Conservation (phyloP, 202 grass and related monocot species). For the Hordeum pubiflorum region DNA sequence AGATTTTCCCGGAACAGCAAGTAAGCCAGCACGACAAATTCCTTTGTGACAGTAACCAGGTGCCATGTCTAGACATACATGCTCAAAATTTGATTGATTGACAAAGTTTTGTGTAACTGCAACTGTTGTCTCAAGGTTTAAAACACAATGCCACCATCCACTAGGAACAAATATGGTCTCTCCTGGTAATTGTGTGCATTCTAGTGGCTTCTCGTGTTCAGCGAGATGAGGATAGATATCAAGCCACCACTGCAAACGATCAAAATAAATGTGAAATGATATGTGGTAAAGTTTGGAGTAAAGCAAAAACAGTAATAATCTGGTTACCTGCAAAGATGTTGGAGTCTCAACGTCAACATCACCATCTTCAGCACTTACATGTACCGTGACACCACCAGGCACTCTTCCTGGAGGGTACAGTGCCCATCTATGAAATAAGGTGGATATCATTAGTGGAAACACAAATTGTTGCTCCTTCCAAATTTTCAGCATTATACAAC, state of each 20-base stretch:
- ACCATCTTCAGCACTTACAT: constrained; percentile 95
- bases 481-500: background rate
- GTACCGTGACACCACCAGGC: constrained; percentile 82
- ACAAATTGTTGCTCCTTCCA: background rate
- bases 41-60: constrained; percentile 85
- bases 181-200: constrained; percentile 89
- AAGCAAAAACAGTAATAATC: constrained; percentile 7
- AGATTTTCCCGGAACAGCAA: constrained; percentile 54
- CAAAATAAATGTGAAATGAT: constrained; percentile 8
- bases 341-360: constrained; percentile 84
- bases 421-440: constrained; percentile 75
- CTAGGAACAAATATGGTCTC: constrained; percentile 97
- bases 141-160: constrained; percentile 99
- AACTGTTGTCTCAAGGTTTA: constrained; percentile 83
- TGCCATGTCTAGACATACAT: constrained; percentile 93
- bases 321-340: constrained; percentile 77
- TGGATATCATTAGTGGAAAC: constrained; percentile 20
- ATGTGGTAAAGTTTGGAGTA: background rate
- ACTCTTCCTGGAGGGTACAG: constrained; percentile 93
- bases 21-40: constrained; percentile 77
- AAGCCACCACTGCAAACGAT: constrained; percentile 66
- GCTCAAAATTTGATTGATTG: constrained; percentile 77
- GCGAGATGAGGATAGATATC: constrained; percentile 76
- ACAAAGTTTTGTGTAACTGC: constrained; percentile 96
- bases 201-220: constrained; percentile 78